Evolutionary conservation across 257 asterid genomes (phyloP), one percentile per base, ranked within the genome.

Genomic region (Primulina huaijiensis): DNA sequence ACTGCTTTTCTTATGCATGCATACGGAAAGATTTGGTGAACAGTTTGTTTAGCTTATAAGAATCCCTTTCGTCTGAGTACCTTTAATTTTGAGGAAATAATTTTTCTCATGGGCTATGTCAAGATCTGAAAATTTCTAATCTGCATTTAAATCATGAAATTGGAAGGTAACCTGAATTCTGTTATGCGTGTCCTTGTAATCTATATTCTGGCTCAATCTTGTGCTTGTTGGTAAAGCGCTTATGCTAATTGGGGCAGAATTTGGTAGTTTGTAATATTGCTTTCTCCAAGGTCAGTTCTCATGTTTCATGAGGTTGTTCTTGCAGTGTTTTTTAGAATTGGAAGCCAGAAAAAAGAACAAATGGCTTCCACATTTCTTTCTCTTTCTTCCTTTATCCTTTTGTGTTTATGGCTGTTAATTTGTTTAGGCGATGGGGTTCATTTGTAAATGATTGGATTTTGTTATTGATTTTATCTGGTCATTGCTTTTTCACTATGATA

Each of bases 1-100:
- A 50, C 2, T 5, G 57, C 12, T 62, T 65, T 74, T 29, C 29
- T 59, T 40, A 43, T 70, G 74, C 69, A 65, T 69, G 31, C 53
- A 59, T 35, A 2, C 67, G 52, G 10, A 38, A 56, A 67, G 62
- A 63, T 58, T 17, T 35, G 63, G 27, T 63, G 33, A 5, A 56
- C 25, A 16, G 46, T 58, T 59, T 60, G 25, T 52, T 60, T 53
- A 57, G 34, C n/a, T 64, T 63, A 29, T 11, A 35, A 46, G 58
- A 74, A 34, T 53, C 57, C 20, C n/a, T n/a, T 68, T 59, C 8
- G 23, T 57, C 34, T 23, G n/a, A n/a, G 62, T 71, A 19, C 30
- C 31, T 55, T 68, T 37, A 46, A 35, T 40, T 9, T 40, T 52
- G 30, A 20, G 23, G 66, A 23, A 53, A 33, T 65, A 23, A 61